Conservation (phyloP, 73 alveolate species). For the Tetrahymena borealis region DNA sequence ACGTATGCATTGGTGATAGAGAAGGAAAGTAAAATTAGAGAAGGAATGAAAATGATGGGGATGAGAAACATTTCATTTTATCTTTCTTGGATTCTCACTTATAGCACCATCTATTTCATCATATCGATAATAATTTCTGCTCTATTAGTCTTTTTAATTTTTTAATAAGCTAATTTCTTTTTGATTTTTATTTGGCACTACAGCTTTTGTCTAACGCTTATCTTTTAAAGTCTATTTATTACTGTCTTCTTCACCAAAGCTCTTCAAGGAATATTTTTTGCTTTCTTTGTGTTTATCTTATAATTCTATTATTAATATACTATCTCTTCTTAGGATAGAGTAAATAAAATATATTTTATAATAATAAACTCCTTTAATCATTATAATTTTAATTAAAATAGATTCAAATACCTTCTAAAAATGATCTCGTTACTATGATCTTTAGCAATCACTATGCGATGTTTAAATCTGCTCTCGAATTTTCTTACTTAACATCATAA, state of each 20-base stretch:
- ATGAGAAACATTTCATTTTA: slow-evolving; percentile 84
- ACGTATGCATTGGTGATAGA: slow-evolving; percentile 49
- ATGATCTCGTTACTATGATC: too few species aligned
- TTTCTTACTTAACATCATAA: too few species aligned
- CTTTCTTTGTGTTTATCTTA: slow-evolving; percentile 26
- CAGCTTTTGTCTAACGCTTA: slow-evolving; percentile 60
- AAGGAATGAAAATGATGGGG: slow-evolving; percentile 98
- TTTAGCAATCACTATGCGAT: too few species aligned
- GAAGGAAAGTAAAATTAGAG: slow-evolving; percentile 90
- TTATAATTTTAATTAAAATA: too few species aligned
- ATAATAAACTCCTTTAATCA: too few species aligned
- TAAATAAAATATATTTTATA: too few species aligned
- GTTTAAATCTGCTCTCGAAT: too few species aligned
- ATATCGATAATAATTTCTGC: slow-evolving; percentile 61
- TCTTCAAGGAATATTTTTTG: slow-evolving; percentile 63
- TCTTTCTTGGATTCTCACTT: slow-evolving; percentile 82
- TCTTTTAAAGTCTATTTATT: slow-evolving; percentile 59
- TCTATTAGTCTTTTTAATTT: slow-evolving; percentile 47
- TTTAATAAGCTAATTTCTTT: slow-evolving; percentile 44
- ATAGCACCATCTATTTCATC: slow-evolving; percentile 59
- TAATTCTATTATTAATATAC: neutral
- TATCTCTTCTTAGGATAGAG: too few species aligned
- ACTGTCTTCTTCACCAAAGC: slow-evolving; percentile 79
- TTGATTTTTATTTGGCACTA: slow-evolving; percentile 62
- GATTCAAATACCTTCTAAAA: too few species aligned